Conservation (phyloP, 2,329 filamentous ascomycete genomes). For the Botryotinia convoluta region DNA sequence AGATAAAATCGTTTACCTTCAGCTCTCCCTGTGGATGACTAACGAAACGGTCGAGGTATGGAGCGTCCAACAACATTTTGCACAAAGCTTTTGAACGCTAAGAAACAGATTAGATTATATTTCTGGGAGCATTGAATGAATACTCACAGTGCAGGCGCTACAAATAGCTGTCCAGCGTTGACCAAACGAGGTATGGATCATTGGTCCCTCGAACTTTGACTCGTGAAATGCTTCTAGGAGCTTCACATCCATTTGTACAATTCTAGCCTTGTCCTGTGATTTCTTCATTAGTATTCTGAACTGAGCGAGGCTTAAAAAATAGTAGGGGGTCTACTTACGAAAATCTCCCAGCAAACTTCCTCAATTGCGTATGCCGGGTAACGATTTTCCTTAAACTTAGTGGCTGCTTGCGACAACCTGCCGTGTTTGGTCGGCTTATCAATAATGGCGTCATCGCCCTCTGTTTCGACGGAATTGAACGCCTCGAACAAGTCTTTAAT, state of each 20-base stretch:
- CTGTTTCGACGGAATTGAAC: conserved; percentile 19
- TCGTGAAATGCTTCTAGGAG: conserved; percentile 23
- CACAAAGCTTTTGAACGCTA: conserved; percentile 30
- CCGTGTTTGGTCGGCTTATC: conserved; percentile 30
- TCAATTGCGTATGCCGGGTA: conserved; percentile 24
- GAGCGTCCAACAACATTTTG: conserved; percentile 32
- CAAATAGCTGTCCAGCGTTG: conserved; percentile 24
- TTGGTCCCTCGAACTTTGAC: conserved; percentile 18
- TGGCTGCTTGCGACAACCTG: conserved; percentile 25
- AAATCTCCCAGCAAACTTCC: conserved; percentile 26
- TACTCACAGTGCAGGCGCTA: conserved; percentile 23
- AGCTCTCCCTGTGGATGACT: conserved; percentile 28
- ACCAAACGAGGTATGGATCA: conserved; percentile 16
- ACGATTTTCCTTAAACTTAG: conserved; percentile 17
- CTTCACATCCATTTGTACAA: conserved; percentile 19
- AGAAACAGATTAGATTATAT: not conserved
- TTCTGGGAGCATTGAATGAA: not conserved
- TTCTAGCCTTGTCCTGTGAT: conserved; percentile 18
- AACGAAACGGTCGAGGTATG: conserved; percentile 23
- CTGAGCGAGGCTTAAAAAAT: not conserved
- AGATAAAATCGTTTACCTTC: conserved; percentile 25
- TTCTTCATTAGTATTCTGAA: not conserved
- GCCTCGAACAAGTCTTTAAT: conserved; percentile 25
- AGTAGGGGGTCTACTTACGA: conserved; percentile 24
- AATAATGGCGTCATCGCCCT: conserved; percentile 18